These are phyloP conservation scores for Aphanomyces cochlioides DNA, from an alignment of 352 stramenopile genomes.

Conservation along the genomic window DNA sequence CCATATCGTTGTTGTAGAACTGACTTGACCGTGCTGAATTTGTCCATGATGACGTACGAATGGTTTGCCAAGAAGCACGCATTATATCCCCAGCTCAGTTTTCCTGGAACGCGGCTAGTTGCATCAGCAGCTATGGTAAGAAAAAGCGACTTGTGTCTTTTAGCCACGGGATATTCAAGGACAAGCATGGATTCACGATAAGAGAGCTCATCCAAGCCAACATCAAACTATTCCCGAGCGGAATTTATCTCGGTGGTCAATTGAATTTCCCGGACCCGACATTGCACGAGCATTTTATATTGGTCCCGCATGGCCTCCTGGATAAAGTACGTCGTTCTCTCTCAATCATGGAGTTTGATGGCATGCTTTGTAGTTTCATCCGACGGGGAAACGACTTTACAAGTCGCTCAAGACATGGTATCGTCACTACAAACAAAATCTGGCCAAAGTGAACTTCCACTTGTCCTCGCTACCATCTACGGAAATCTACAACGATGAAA, in stretches of 20 bases:
- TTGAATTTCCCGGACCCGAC: slow-evolving; percentile 64
- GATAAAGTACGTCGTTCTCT: slow-evolving; percentile 23
- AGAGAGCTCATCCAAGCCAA: slow-evolving; percentile 46
- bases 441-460: slow-evolving; percentile 40
- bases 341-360: not conserved
- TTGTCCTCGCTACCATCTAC: slow-evolving; percentile 46
- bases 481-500: slow-evolving; percentile 82
- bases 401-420: slow-evolving; percentile 49
- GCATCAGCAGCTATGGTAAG: slow-evolving; percentile 40
- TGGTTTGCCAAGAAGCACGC: slow-evolving; percentile 75
- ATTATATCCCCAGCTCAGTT: slow-evolving; percentile 62
- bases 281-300: slow-evolving; percentile 50
- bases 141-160: too few relatives aligned
- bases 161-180: too few relatives aligned
- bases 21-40: slow-evolving; percentile 84
- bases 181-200: slow-evolving; percentile 51
- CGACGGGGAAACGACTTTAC: slow-evolving; percentile 22
- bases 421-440: slow-evolving; percentile 38
- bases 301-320: slow-evolving; percentile 49
- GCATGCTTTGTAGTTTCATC: slow-evolving; percentile 27
- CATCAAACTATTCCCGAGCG: slow-evolving; percentile 28
- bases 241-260: slow-evolving; percentile 84
- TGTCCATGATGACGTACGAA: slow-evolving; percentile 88
- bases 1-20: slow-evolving; percentile 3
- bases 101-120: slow-evolving; percentile 54